Evolutionary conservation across 495 filamentous ascomycete species (phyloP), one percentile per base, ranked within the genome.

Genomic region (Penicillium salamii): DNA sequence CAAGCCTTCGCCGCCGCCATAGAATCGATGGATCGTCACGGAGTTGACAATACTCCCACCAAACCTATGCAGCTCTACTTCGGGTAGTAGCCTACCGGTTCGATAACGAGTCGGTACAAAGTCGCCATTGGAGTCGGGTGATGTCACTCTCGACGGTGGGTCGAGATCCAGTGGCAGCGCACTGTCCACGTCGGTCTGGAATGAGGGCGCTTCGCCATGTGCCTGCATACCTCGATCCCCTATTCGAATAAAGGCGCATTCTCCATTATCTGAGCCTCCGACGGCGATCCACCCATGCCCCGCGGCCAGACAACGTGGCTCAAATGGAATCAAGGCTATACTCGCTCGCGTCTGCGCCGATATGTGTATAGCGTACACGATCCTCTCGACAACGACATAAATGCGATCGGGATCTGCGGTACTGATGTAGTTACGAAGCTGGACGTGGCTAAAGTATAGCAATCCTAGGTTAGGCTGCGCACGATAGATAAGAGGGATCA

Each of bases 391-490:
- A 42, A 90, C 89, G 57, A 92, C 93, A 74, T 91, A 95, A 55
- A 98, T 78, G 53, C 82, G 66, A 68, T 90, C 81, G 18, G 82
- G 79, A 49, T 84, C 79, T 44, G 88, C 85, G 23, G 83, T 86
- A 65, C 87, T 92, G 60, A 97, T 86, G 54, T 95, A 83, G 56
- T 95, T 90, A 42, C 91, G 88, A 39, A 98, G 80, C 69, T 98
- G 93, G 75, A 84, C 88, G 67, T 98, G 93, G 54, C 91, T 96
- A 65, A 53, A 42, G 44, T 17, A 49, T n/a, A 53, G 55, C 36
- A 26, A 36, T 32, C 12, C 5, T 35, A n/a, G 34, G 26, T 51
- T 52, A 51, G 37, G 28, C 39, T 31, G 42, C 36, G 32, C 29
- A 23, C 37, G 19, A 24, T 2, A 33, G 31, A 43, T 43, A 32